These are phyloP conservation scores for Candida qinlingensis DNA, from an alignment of 805 yeast genomes.

Conservation along the genomic window DNA sequence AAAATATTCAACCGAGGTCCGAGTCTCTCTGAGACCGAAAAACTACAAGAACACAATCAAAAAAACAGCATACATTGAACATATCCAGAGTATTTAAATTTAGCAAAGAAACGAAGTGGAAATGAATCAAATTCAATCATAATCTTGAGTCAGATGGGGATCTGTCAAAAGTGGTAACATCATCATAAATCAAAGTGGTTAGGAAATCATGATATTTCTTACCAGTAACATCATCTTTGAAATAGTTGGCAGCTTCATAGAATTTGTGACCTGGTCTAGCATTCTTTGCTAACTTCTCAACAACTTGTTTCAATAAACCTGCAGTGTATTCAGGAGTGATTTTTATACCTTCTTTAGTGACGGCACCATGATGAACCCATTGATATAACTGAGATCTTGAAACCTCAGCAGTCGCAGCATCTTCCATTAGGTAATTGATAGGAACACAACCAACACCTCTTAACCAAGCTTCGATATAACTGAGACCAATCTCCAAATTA, in stretches of 20 bases:
- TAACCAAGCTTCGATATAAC: constrained; percentile 83
- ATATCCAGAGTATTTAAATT: too few species aligned
- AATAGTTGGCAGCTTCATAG: constrained; percentile 61
- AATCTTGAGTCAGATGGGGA: constrained; percentile 5
- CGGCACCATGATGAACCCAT: constrained; percentile 73
- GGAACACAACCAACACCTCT: constrained; percentile 84
- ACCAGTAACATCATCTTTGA: constrained; percentile 69
- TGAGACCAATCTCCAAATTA: constrained; percentile 69
- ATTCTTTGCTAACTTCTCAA: constrained; percentile 39
- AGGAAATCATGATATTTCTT: constrained; percentile 71
- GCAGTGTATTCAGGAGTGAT: constrained; percentile 58
- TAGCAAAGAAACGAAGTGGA: too few species aligned
- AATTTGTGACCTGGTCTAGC: constrained; percentile 64
- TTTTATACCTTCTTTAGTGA: constrained; percentile 49
- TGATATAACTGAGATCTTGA: constrained; percentile 78
- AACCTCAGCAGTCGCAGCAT: constrained; percentile 87
- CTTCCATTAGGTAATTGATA: constrained; percentile 81
- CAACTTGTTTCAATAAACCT: constrained; percentile 56
- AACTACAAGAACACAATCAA: too few species aligned
- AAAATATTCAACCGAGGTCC: too few species aligned
- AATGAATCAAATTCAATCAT: background rate
- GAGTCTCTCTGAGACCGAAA: too few species aligned
- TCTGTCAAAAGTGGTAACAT: constrained; percentile 46
- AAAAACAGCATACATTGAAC: too few species aligned
- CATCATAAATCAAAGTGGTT: constrained; percentile 72